Base-by-base conservation (phyloP, 345 rosid genomes). In the Balakata baccata region DNA sequence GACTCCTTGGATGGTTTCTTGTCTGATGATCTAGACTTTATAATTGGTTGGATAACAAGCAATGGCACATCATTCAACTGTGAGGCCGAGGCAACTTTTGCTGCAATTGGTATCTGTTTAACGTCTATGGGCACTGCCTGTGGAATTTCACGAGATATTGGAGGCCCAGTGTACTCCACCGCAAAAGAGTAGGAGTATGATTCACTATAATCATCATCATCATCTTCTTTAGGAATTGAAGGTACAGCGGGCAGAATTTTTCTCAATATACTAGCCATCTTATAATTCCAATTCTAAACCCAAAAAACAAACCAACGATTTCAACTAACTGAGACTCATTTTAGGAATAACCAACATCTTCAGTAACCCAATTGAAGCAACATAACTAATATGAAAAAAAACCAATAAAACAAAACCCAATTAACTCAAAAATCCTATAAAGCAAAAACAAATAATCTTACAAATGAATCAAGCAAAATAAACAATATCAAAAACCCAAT, bases 131-230 rank as follows among this genome's bases (percentile, higher is more conserved):
- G 99, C 73, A 65, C 70, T 14, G 81, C 96, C 73, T 67, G 82
- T 65, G 98, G 98, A 37, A 95, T 67, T 74, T 89, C 82, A 52
- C 38, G 73, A 60, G 77, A 34, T n/a, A 87, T 37, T 14, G 70
- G 81, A 80, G 94, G 97, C 25, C 99, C 98, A 62, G 80, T 77
- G 73, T 95, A 92, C 89, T 82, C 92, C 8, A 29, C 7, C 3
- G 99, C 97, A 73, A 95, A 81, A 29, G 99, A 83, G 89, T 63
- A 72, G 72, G 60, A 95, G 79, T 80, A 58, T 69, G 39, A 41
- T 46, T 72, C 82, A 56, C 85, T 41, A 38, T 79, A 67, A 50
- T 56, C 90, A 20, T 78, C 79, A 20, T 78, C 79, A 64, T 79
- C 78, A 41, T 76, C 83, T 14, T 74, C 75, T 71, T 66, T 81